phyloP scores from a whole-genome alignment of 306 rosid species.

The Cucumis sativus region Cucumber_9930_V3 NC_026660.2:30769001-30769500 shows the following conservation, averaged over 20 bases:
- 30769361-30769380: not conserved
- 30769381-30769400: not conserved
- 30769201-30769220: not conserved
- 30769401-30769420: not conserved
- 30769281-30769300: not conserved
- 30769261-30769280: not conserved
- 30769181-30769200: not conserved
- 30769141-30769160: not conserved
- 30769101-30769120: not conserved
- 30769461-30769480: not conserved
- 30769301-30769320: not conserved
- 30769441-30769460: not conserved
- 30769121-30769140: not conserved
- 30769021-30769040: slow-evolving; percentile 68
- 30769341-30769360: not conserved
- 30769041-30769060: slow-evolving; percentile 49
- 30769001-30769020: slow-evolving; percentile 87
- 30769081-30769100: slow-evolving; percentile 46
- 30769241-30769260: not conserved
- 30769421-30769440: not conserved
- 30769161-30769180: too few relatives aligned
- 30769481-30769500: not conserved
- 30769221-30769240: not conserved
- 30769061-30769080: slow-evolving; percentile 93
- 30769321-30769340: not conserved